Evolutionary conservation across 2,329 filamentous ascomycete species (phyloP), one percentile per base, ranked within the genome.

Genomic region (Epichloe aotearoae): DNA sequence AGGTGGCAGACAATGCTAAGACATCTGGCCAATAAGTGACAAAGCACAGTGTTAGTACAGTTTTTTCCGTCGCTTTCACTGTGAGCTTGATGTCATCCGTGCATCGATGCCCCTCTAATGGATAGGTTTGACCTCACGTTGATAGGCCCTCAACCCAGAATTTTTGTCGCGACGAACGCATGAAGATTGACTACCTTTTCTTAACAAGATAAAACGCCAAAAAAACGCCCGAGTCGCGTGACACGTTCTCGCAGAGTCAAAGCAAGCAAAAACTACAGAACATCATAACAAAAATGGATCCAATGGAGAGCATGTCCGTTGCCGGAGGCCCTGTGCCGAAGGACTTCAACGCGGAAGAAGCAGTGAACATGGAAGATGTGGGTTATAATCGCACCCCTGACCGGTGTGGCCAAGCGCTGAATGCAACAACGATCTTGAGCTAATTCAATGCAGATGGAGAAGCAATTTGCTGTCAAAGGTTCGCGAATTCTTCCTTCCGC

Each of bases 401-500:
- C 19, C 33, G 14, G 17, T 20, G n/a, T 44, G 17, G 14, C 26
- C 37, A 34, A 46, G 33, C 33, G 5, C 20, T 37, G 11, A 7
- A 15, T n/a, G 23, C 41, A 11, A 17, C n/a, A 20, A 42, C 45
- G 34, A 47, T 7, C 5, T 14, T 12, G 11, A 15, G 30, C 19
- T 23, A 14, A 3, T 45, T 15, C 14, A 38, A 17, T 38, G 6
- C 19, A 95, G 87, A 96, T 98, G 66, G 93, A 98, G 79, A 95
- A 96, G 77, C 93, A 97, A 69, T 98, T 98, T 63, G 93, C 93
- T 33, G 93, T 98, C 61, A 97, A 97, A 76, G 86, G 86, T 88
- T 62, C 44, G 64, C 17, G 3, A n/a, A 41, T 20, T 44, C 14
- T 17, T 41, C 12, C 12, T 7, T 17, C 8, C 2, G 15, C 4